Conservation (phyloP, 805 yeast genomes). For the Cyberlindnera euphorbiiphila region DNA sequence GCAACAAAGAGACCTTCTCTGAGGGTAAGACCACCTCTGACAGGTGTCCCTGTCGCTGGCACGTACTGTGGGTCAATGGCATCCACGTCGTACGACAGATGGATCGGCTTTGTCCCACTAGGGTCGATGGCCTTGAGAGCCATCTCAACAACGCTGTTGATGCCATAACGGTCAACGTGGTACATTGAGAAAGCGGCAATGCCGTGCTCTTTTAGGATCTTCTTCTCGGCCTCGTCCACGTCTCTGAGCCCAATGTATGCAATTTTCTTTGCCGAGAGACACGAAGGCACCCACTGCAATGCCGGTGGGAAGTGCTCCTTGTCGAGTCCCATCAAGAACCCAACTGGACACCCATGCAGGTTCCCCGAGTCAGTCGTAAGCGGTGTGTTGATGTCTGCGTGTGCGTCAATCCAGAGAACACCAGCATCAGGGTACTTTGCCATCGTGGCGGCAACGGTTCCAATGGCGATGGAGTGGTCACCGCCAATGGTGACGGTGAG, state of each 20-base stretch:
- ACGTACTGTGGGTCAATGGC: conserved; percentile 93
- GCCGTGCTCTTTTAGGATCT: conserved; percentile 61
- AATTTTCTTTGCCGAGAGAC: conserved; percentile 62
- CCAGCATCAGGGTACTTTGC: conserved; percentile 82
- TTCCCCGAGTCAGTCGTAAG: conserved; percentile 81
- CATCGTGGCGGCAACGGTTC: conserved; percentile 83
- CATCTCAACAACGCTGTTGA: conserved; percentile 86
- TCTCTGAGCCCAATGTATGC: conserved; percentile 95
- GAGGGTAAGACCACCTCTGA: conserved; percentile 90
- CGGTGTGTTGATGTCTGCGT: conserved; percentile 94
- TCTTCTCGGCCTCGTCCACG: conserved; percentile 82
- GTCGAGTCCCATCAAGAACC: conserved; percentile 84
- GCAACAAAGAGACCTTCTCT: conserved; percentile 92
- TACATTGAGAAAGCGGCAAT: conserved; percentile 92
- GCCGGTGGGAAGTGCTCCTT: conserved; percentile 63
- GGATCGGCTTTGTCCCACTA: conserved; percentile 65
- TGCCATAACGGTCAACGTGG: conserved; percentile 92
- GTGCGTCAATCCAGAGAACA: conserved; percentile 95
- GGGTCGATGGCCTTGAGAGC: conserved; percentile 81
- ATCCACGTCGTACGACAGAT: conserved; percentile 92
- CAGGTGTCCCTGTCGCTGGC: conserved; percentile 98
- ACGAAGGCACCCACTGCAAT: conserved; percentile 75
- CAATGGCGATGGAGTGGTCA: conserved; percentile 94
- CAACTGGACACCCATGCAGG: conserved; percentile 94
- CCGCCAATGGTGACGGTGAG: conserved; percentile 91